Percentiles rank a stretch among this genome's conserved stretches.
These are phyloP conservation scores for Prunus fruticosa DNA, from an alignment of 306 rosid species.

Conservation along the genomic window DNA sequence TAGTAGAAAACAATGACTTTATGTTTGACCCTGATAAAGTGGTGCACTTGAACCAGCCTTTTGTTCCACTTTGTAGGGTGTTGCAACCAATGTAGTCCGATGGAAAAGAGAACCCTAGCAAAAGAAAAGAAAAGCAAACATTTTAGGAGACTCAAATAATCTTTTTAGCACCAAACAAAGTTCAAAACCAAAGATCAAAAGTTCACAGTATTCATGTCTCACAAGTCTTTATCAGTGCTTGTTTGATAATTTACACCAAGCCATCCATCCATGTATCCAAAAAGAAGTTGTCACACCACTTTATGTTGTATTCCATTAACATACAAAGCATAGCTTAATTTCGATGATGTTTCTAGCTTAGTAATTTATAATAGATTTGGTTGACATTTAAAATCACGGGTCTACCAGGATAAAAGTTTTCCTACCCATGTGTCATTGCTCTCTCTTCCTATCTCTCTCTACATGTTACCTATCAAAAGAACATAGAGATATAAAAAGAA, in stretches of 20 bases:
- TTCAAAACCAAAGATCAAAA: slow-evolving; percentile 39
- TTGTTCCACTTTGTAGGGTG: slow-evolving; percentile 55
- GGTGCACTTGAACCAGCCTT: slow-evolving; percentile 48
- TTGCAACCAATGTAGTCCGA: slow-evolving; percentile 35
- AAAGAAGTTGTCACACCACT: slow-evolving; percentile 19
- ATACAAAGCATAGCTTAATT: neutral
- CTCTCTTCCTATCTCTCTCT: no score
- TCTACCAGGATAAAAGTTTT: no score
- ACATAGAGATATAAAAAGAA: no score
- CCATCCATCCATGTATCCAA: slow-evolving; percentile 16
- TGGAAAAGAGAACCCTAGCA: slow-evolving; percentile 20
- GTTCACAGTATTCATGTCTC: slow-evolving; percentile 40
- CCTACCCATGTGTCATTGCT: no score
- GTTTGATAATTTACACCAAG: slow-evolving; percentile 1
- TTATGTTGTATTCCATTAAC: neutral
- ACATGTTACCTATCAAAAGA: no score
- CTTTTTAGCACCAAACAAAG: slow-evolving; percentile 48
- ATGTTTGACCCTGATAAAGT: slow-evolving; percentile 68
- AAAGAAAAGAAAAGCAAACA: slow-evolving; percentile 19
- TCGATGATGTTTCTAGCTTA: neutral
- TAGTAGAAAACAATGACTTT: slow-evolving; percentile 40
- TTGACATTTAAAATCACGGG: no score
- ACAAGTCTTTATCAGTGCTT: slow-evolving; percentile 4
- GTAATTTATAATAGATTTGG: neutral
- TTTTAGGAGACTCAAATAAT: slow-evolving; percentile 55